Percentiles rank a stretch among this genome's conserved stretches.
phyloP scores from a whole-genome alignment of 2,329 filamentous ascomycete genomes.

The Apiospora sp. region DNA sequence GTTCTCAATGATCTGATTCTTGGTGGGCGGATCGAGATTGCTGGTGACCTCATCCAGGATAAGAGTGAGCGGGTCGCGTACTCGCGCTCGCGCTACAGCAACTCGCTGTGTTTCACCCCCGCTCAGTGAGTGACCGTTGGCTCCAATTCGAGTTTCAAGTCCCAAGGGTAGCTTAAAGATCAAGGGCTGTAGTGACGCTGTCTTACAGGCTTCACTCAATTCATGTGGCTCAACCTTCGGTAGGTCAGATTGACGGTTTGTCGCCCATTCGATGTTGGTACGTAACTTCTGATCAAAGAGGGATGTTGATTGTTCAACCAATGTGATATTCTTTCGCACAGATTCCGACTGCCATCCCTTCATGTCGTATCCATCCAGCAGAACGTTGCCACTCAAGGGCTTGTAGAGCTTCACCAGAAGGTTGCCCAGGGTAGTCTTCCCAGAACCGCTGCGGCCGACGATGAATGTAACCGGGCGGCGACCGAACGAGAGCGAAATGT shows the following conservation, averaged over 20 bases:
- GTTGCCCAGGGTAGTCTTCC: conserved; percentile 88
- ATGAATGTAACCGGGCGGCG: conserved; percentile 80
- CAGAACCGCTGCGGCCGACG: conserved; percentile 86
- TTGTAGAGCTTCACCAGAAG: conserved; percentile 82
- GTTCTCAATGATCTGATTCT: conserved; percentile 73
- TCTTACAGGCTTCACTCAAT: conserved; percentile 44
- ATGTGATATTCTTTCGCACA: conserved; percentile 76
- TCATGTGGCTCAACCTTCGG: background rate
- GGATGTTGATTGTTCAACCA: conserved; percentile 83
- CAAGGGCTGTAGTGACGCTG: conserved; percentile 74
- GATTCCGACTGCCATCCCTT: background rate
- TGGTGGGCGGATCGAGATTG: conserved; percentile 79
- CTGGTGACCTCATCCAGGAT: conserved; percentile 91
- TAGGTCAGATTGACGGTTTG: conserved; percentile 32
- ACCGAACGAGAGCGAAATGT: conserved; percentile 73
- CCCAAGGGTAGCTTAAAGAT: conserved; percentile 73
- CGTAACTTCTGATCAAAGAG: conserved; percentile 84
- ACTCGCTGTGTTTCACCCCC: conserved; percentile 87
- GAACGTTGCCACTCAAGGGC: conserved; percentile 69
- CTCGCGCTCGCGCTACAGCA: conserved; percentile 77
- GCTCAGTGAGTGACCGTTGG: conserved; percentile 75
- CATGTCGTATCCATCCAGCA: conserved; percentile 34
- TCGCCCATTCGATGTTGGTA: conserved; percentile 80
- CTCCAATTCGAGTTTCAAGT: conserved; percentile 74
- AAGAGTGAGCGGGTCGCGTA: conserved; percentile 81